Conservation (phyloP, 768 basidiomycete genomes). For the Leccinum subtestaceum region DNA sequence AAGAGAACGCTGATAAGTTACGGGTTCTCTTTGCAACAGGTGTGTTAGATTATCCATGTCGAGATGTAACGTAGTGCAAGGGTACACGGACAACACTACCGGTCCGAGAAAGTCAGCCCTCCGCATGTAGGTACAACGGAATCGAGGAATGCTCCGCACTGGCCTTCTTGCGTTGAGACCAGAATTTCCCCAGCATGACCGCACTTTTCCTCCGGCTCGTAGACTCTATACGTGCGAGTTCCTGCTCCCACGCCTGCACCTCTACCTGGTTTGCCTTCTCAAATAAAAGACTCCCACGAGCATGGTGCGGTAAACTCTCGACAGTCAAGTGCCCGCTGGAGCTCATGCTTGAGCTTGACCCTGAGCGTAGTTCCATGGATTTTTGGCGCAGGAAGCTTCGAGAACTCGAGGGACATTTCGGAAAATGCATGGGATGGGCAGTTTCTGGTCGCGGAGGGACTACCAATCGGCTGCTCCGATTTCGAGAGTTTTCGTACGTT, state of each 20-base stretch:
- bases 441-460: constrained; percentile 29
- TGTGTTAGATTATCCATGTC: constrained; percentile 7
- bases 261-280: constrained; percentile 34
- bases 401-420: constrained; percentile 12
- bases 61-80: constrained; percentile 11
- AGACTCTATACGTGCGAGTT: constrained; percentile 68
- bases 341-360: constrained; percentile 35
- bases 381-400: constrained; percentile 22
- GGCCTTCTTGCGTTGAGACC: constrained; percentile 28
- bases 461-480: constrained; percentile 13
- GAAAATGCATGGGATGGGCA: constrained; percentile 16
- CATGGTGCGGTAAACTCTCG: constrained; percentile 19
- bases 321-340: constrained; percentile 44
- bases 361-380: constrained; percentile 29
- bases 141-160: constrained; percentile 21
- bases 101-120: constrained; percentile 16
- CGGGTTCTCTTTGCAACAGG: constrained; percentile 6
- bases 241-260: constrained; percentile 74
- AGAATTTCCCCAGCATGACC: constrained; percentile 34
- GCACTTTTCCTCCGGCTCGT: constrained; percentile 47
- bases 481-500: constrained; percentile 12
- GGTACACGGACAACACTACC: constrained; percentile 3
- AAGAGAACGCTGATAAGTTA: constrained; percentile 9
- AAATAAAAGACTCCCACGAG: constrained; percentile 17
- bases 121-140: constrained; percentile 21